Evolutionary conservation across 805 yeast species (phyloP), one percentile per base, ranked within the genome.

Genomic region (Candida endomychidarum): DNA sequence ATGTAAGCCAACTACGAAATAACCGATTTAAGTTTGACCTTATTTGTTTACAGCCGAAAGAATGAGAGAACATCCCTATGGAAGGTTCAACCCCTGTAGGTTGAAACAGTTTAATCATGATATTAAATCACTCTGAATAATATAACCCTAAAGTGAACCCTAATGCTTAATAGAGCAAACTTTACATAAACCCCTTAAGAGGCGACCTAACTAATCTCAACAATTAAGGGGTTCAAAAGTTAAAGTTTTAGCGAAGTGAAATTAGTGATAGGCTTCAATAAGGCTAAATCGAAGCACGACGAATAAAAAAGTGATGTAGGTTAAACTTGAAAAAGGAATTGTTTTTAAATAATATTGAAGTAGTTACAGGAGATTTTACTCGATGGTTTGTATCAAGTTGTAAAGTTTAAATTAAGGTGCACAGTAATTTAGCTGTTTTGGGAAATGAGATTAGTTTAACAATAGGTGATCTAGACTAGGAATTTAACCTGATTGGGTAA

Each of bases 181-280:
- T n/a, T n/a, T n/a, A n/a, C n/a, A 9, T 20, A 20, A 20, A 20
- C 23, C 23, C 6, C 23, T 20, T 9, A 6, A 20, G 23, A 20
- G 6, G 9, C 9, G 9, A 20, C 23, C 23, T 9, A 20, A 20
- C 6, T 20, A 23, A 20, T 6, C 22, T 20, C 22, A 20, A 20
- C n/a, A n/a, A n/a, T n/a, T 24, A 24, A 24, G 26, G 26, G 26
- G 26, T 24, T n/a, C 29, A 5, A 16, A 16, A 16, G 31, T 28
- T 31, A 31, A 20, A 31, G 34, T 31, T 31, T 16, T 19, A 31
- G 25, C 24, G 34, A 19, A 4, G 20, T 31, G 25, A 31, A 31
- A 31, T 31, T 31, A n/a, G 16, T 31, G 25, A 10, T 5, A 29
- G 4, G 5, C 19, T 15, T 8, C 20, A 14, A 9, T 9, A 28